These are phyloP conservation scores for Syncephalastrum contaminatum DNA, from an alignment of 371 early-diverging fungal genomes.

Conservation along the genomic window DNA sequence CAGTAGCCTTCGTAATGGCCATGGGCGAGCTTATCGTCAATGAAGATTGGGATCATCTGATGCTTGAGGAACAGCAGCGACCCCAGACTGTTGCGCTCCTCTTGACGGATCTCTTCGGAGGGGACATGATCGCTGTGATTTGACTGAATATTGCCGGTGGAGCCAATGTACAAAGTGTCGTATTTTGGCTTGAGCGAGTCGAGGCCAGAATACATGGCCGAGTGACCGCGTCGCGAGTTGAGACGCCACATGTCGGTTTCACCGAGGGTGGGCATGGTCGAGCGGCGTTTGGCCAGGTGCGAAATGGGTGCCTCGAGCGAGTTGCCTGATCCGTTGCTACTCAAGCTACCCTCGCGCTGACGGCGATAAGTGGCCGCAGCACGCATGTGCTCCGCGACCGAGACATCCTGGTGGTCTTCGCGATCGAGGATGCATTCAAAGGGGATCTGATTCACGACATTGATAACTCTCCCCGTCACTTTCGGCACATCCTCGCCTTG, in stretches of 20 bases:
- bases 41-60: constrained; percentile 74
- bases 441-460: constrained; percentile 55
- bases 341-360: background rate
- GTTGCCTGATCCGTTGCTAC: background rate
- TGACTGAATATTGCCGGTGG: constrained; percentile 61
- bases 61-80: constrained; percentile 48
- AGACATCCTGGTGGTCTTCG: background rate
- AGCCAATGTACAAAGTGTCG: constrained; percentile 70
- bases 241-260: constrained; percentile 36
- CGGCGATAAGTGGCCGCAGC: background rate
- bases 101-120: constrained; percentile 31
- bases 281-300: constrained; percentile 31
- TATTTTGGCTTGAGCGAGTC: constrained; percentile 49
- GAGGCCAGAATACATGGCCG: constrained; percentile 77
- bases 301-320: constrained; percentile 26
- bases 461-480: constrained; percentile 47
- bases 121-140: constrained; percentile 29
- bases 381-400: background rate
- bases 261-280: constrained; percentile 25
- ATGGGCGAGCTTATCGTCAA: constrained; percentile 65
- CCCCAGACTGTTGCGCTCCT: constrained; percentile 40
- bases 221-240: constrained; percentile 64
- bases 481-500: constrained; percentile 4
- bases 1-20: constrained; percentile 91
- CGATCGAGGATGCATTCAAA: constrained; percentile 25